Base-by-base conservation (phyloP, 2,329 filamentous ascomycete species). In the Neonectria neomacrospora region DNA sequence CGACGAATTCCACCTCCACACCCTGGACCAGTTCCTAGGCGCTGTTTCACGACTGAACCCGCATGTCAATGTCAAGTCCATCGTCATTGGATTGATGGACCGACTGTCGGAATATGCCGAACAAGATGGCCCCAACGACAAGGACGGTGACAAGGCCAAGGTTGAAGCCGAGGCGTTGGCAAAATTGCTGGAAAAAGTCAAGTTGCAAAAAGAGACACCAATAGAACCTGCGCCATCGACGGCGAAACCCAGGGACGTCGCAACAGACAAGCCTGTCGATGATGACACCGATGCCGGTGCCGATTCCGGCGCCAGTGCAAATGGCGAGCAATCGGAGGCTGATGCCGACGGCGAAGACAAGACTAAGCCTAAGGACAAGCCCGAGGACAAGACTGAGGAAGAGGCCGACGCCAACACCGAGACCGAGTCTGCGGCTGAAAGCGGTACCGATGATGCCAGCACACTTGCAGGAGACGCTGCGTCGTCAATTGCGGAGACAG, bases 21-120 rank as follows among this genome's bases (percentile, higher is more conserved):
- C 96, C 0, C 87, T 99, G 32, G 96, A 98, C 75, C 91, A 97
- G 76, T 93, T 99, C 77, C 88, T 99, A 34, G 96, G 91, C 9
- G 96, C 96, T 7, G 97, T 97, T 34, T 93, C 95, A 14, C 87
- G 95, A 61, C 84, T 99, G 39, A 97, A 99, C 74, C 96, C 95
- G 0, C 93, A 98, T 74, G 96, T 99, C 73, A 97, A 99, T 71
- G 90, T 99, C 80, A 99, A 99, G 81, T 92, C 92, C 50, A 99
- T 99, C 61, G 95, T 99, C 10, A 97, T 98, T 75, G 96, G 95
- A 26, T 84, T 99, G 64, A 99, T 99, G 96, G 95, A 99, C 75
- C 89, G 96, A 41, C 81, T 99, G 30, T 97, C 96, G 7, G 91
- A 94, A 58, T 99, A 97, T 78, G 95, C 96, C n/a, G 91, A 96